A percentile compares a stretch with the other conserved stretches of the same genome.
phyloP scores from a whole-genome alignment of 345 rosid genomes.

The Microthlaspi erraticum region DNA sequence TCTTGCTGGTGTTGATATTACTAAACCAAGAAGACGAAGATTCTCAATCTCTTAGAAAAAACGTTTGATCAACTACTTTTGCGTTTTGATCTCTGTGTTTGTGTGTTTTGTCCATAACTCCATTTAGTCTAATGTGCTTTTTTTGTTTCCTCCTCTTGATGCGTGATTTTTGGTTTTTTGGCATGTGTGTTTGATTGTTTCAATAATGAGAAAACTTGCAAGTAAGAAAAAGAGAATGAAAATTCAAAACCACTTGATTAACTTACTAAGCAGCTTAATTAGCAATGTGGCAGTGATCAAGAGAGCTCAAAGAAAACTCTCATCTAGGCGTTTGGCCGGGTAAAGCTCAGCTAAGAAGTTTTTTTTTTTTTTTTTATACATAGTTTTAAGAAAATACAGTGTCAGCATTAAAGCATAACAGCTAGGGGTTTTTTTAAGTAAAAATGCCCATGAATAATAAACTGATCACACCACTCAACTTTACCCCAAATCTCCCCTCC shows the following conservation, averaged over 20 bases:
- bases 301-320: too few relatives aligned
- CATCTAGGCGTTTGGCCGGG: too few relatives aligned
- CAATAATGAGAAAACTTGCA: slow-evolving; percentile 14
- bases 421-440: too few relatives aligned
- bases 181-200: background rate
- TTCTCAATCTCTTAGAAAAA: slow-evolving; percentile 71
- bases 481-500: too few relatives aligned
- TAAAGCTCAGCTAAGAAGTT: too few relatives aligned
- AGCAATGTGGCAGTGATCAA: too few relatives aligned
- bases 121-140: slow-evolving; percentile 24
- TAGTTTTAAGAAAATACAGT: too few relatives aligned
- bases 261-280: too few relatives aligned
- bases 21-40: slow-evolving; percentile 94
- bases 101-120: slow-evolving; percentile 16
- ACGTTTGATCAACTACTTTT: slow-evolving; percentile 27
- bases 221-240: background rate
- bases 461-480: too few relatives aligned
- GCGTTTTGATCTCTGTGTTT: slow-evolving; percentile 23
- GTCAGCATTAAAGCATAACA: too few relatives aligned
- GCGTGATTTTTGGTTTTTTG: slow-evolving; percentile 29
- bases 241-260: background rate
- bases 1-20: slow-evolving; percentile 52
- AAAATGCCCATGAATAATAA: too few relatives aligned
- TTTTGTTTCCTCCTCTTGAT: background rate
- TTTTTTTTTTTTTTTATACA: too few relatives aligned